Conservation (phyloP, 345 rosid species). For the Murraya paniculata region DNA sequence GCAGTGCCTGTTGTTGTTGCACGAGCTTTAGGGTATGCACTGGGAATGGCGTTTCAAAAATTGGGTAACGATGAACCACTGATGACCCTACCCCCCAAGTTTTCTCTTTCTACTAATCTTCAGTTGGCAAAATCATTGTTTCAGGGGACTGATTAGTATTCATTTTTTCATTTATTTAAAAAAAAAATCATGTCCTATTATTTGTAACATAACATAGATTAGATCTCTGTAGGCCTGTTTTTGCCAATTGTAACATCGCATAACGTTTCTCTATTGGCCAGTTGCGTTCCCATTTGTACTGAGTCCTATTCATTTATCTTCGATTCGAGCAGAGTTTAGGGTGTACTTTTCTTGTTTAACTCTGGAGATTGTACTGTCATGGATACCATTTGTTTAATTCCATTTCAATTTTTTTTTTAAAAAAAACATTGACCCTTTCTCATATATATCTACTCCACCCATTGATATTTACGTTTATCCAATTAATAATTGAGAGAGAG, state of each 20-base stretch:
- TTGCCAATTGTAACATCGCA: background rate
- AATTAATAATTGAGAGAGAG: no score
- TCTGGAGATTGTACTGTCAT: no score
- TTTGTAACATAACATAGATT: background rate
- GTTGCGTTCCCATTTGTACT: no score
- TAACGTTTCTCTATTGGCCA: background rate
- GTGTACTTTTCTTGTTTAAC: no score
- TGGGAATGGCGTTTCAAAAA: constrained; percentile 66
- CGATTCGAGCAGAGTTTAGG: no score
- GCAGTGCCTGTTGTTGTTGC: constrained; percentile 82
- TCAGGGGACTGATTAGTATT: background rate
- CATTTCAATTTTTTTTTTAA: no score
- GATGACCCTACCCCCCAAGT: constrained; percentile 67
- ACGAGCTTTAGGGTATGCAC: constrained; percentile 74
- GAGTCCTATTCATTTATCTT: no score
- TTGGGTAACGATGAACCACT: constrained; percentile 42
- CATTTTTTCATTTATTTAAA: background rate
- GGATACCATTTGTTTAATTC: no score
- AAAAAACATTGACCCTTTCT: no score
- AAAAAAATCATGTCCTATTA: background rate
- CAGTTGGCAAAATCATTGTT: constrained; percentile 31
- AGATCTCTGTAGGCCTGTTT: background rate
- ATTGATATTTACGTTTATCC: no score
- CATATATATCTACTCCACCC: no score
- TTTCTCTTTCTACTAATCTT: constrained; percentile 60